Conservation (phyloP, 305 asterid genomes). For the Fraxinus paxiana region DNA sequence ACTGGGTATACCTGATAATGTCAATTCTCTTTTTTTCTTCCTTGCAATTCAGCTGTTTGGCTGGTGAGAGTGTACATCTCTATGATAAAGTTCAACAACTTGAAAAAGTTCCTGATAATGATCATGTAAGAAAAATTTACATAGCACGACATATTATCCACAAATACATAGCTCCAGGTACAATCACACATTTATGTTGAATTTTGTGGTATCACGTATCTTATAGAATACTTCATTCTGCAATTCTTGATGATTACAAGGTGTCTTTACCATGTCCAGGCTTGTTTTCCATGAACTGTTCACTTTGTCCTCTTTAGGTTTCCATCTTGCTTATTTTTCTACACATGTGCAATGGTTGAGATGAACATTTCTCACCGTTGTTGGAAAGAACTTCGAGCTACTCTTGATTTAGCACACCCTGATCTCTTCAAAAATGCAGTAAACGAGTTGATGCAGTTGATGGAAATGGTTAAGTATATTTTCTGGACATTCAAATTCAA, state of each 20-base stretch:
- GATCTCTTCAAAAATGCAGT: slow-evolving; percentile 52
- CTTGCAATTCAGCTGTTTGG: slow-evolving; percentile 58
- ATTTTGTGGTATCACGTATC: no score
- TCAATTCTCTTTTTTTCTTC: not conserved
- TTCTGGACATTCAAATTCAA: not conserved
- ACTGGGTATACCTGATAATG: slow-evolving; percentile 55
- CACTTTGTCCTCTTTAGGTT: no score
- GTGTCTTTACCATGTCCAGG: no score
- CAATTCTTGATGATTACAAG: no score
- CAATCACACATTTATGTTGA: not conserved
- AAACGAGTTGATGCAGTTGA: slow-evolving; percentile 62
- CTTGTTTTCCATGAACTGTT: no score
- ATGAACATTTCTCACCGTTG: slow-evolving; percentile 71
- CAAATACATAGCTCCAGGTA: slow-evolving; percentile 66
- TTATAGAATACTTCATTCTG: no score
- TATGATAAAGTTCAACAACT: slow-evolving; percentile 75
- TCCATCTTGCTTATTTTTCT: not conserved
- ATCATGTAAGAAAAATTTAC: slow-evolving; percentile 70
- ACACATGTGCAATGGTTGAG: slow-evolving; percentile 64
- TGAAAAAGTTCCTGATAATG: slow-evolving; percentile 53
- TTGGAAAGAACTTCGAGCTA: slow-evolving; percentile 57
- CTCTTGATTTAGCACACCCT: slow-evolving; percentile 57
- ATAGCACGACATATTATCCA: slow-evolving; percentile 86
- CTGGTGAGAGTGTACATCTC: slow-evolving; percentile 85
- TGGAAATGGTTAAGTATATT: slow-evolving; percentile 56